Base-by-base conservation (phyloP, 192 early-diverging fungal species). In the Dispira simplex region DNA sequence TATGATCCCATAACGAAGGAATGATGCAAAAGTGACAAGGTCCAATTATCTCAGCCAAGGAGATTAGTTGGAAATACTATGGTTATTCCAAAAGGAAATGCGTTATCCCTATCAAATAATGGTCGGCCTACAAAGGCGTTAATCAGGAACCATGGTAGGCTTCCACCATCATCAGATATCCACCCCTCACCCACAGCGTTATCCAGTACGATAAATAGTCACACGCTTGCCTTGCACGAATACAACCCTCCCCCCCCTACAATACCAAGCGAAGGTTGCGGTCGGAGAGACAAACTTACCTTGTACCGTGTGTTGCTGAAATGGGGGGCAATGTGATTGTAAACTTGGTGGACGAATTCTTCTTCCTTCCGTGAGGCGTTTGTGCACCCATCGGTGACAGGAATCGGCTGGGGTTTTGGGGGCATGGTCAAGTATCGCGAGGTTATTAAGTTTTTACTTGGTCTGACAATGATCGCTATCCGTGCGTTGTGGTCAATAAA, bases 221-320 rank as follows among this genome's bases (percentile, higher is more conserved):
- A n/a, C n/a, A n/a, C n/a, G n/a, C n/a, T n/a, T n/a, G n/a, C n/a
- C n/a, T n/a, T n/a, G n/a, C n/a, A n/a, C n/a, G n/a, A n/a, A n/a
- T n/a, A n/a, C n/a, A n/a, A n/a, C n/a, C n/a, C n/a, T n/a, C n/a
- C n/a, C n/a, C n/a, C n/a, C n/a, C n/a, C 39, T 46, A n/a, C 48
- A 69, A 11, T 46, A 46, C 14, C 14, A 18, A 32, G 12, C 25
- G 12, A 46, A 18, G 26, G 13, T 46, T 21, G 27, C 16, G 44
- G 4, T 4, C 0, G 27, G 16, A 59, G 16, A 8, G 3, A 9
- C 12, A 45, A 46, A 26, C 48, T 16, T 68, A 87, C 77, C 70
- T 98, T 98, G 81, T 95, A 96, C 28, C 95, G 83, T 3, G 95
- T 98, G 65, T 85, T 83, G 68, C 87, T 90, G 67, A 98, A 98